Base-by-base conservation (phyloP, 805 yeast genomes). In the Pichia nakasei region DNA sequence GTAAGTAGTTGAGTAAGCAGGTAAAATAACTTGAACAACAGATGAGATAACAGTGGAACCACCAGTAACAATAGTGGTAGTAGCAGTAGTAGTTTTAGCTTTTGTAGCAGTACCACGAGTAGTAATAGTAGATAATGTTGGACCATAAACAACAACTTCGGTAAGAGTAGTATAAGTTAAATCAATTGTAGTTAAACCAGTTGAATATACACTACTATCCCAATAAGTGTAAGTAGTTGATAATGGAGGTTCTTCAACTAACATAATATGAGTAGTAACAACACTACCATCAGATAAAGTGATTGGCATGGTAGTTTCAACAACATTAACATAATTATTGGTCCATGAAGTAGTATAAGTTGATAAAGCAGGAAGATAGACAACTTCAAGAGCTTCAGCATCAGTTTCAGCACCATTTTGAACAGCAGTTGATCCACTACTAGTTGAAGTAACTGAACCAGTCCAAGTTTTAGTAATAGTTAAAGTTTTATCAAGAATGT, bases 341-440 rank as follows among this genome's bases (percentile, higher is more conserved):
- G 9, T n/a, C 48, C 48, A 42, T 21, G 37, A 32, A 3, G 48
- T 29, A 18, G 36, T 29, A 4, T 13, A 7, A 5, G 45, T 42
- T 15, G 27, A 31, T 17, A 45, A 45, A 5, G 40, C 41, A 24
- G 45, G 43, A 1, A 38, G 17, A 18, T 35, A 38, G 12, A 38
- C 38, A 38, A 33, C 9, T n/a, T 29, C 31, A 20, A 37, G 22
- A 6, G 19, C 13, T 37, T 34, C 38, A 22, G 37, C 43, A 19
- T 32, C 32, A 11, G 18, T 9, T 22, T 37, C 5, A n/a, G 41
- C 38, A 21, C 26, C 29, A 19, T 24, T 22, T 5, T 27, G 38
- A 1, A 24, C 26, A 24, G 9, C 26, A 33, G 34, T 35, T n/a
- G 33, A 2, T 11, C 12, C 31, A 27, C 31, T 29, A 13, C 36